phyloP scores from a whole-genome alignment of 2,329 filamentous ascomycete species.

The Fonsecaea multimorphosa region DNA sequence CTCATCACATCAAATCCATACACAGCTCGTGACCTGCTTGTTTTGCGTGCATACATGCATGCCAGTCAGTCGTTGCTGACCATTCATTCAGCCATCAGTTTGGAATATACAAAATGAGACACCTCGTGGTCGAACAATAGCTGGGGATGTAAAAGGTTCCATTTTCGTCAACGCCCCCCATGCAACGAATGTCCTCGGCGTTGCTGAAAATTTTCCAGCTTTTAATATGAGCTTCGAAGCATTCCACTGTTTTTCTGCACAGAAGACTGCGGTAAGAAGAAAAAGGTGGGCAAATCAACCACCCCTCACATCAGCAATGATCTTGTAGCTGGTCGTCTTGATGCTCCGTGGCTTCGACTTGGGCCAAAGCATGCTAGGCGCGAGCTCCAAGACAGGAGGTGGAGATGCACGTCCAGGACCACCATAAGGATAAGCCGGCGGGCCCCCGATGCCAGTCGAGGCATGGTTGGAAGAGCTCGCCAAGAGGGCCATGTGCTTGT shows the following conservation, averaged over 20 bases:
- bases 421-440: neutral
- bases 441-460: conserved; percentile 10
- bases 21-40: neutral
- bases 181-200: neutral
- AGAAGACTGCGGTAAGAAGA: neutral
- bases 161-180: neutral
- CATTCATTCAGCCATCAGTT: neutral
- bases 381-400: neutral
- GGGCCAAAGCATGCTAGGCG: conserved; percentile 45
- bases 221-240: neutral
- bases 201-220: neutral
- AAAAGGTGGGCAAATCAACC: conserved; percentile 16
- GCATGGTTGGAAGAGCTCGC: conserved; percentile 11
- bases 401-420: neutral
- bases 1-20: conserved; percentile 1
- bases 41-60: neutral
- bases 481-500: neutral
- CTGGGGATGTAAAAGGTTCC: neutral
- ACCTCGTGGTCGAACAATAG: neutral
- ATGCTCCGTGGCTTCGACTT: conserved; percentile 49
- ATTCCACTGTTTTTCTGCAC: neutral
- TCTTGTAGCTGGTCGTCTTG: conserved; percentile 48
- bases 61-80: neutral
- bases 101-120: neutral
- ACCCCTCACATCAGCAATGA: conserved; percentile 48